These are phyloP conservation scores for Metschnikowia arizonensis DNA, from an alignment of 805 yeast genomes.

Conservation along the genomic window DNA sequence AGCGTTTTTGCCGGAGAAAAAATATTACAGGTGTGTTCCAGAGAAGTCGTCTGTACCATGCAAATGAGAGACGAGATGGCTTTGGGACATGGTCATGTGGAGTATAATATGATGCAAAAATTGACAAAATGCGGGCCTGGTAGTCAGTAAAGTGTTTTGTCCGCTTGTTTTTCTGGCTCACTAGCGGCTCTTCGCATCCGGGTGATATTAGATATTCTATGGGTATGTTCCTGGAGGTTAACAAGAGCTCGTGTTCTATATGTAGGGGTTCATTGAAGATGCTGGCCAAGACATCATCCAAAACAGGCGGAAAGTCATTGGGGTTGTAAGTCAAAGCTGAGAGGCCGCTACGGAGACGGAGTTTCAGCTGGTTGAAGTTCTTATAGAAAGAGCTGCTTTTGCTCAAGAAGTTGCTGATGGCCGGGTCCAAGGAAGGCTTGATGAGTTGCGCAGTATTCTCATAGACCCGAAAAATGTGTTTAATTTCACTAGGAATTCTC, in stretches of 20 bases:
- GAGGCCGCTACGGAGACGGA: conserved; percentile 7
- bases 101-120: conserved; percentile 24
- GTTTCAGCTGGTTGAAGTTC: conserved; percentile 21
- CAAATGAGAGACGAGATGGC: conserved; percentile 19
- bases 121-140: conserved; percentile 25
- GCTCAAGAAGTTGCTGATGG: conserved; percentile 16
- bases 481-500: conserved; percentile 23
- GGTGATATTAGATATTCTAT: neutral
- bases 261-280: conserved; percentile 20
- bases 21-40: conserved; percentile 28
- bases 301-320: conserved; percentile 24
- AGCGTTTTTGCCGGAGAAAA: conserved; percentile 25
- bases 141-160: conserved; percentile 21
- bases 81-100: conserved; percentile 19
- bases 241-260: conserved; percentile 8
- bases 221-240: conserved; percentile 10
- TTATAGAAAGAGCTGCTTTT: conserved; percentile 20
- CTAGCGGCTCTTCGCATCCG: conserved; percentile 2
- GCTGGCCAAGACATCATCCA: conserved; percentile 17
- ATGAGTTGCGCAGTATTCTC: conserved; percentile 16
- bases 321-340: conserved; percentile 10
- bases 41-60: conserved; percentile 30
- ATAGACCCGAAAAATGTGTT: conserved; percentile 19
- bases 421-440: conserved; percentile 10
- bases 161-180: conserved; percentile 11